phyloP scores from a whole-genome alignment of 768 basidiomycete species.

The Lactifluus hygrophoroides region DNA sequence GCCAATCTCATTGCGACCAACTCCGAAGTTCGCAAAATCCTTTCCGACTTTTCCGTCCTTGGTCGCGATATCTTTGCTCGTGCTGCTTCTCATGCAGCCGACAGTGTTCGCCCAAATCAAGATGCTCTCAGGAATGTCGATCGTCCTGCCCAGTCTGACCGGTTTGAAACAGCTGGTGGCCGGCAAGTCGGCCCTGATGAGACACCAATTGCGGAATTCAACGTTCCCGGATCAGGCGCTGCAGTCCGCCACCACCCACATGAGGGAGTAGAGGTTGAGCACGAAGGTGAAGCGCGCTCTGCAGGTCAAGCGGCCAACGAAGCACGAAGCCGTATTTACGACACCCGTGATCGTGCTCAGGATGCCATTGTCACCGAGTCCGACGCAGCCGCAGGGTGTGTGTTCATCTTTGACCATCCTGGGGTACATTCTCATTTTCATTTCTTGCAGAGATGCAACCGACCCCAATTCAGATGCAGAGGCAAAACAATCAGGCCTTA shows the following conservation, averaged over 20 bases:
- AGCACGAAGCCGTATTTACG: slow-evolving; percentile 12
- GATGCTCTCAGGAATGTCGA: slow-evolving; percentile 59
- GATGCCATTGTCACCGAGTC: slow-evolving; percentile 13
- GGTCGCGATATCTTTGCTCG: slow-evolving; percentile 80
- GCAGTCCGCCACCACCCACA: slow-evolving; percentile 43
- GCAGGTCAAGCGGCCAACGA: slow-evolving; percentile 22
- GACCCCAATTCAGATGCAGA: slow-evolving; percentile 30
- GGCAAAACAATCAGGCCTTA: slow-evolving; percentile 31
- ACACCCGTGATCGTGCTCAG: slow-evolving; percentile 3
- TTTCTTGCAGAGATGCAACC: slow-evolving; percentile 19
- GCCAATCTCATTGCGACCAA: slow-evolving; percentile 85
- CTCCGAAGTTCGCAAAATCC: slow-evolving; percentile 83
- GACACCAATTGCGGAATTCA: slow-evolving; percentile 40
- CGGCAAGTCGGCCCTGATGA: slow-evolving; percentile 36
- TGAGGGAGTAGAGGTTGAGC: slow-evolving; percentile 30
- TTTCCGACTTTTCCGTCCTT: slow-evolving; percentile 68
- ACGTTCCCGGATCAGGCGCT: slow-evolving; percentile 38
- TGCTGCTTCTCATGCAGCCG: slow-evolving; percentile 61
- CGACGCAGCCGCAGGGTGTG: slow-evolving; percentile 21
- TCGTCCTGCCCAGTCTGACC: slow-evolving; percentile 56
- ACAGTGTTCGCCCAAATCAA: slow-evolving; percentile 53
- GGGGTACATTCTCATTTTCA: background rate
- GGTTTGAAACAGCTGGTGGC: slow-evolving; percentile 47
- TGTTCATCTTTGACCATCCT: background rate
- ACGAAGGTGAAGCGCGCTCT: slow-evolving; percentile 25